Evolutionary conservation across 1,284 basidiomycete species (phyloP).

Genomic region (Tausonia pullulans): DNA sequence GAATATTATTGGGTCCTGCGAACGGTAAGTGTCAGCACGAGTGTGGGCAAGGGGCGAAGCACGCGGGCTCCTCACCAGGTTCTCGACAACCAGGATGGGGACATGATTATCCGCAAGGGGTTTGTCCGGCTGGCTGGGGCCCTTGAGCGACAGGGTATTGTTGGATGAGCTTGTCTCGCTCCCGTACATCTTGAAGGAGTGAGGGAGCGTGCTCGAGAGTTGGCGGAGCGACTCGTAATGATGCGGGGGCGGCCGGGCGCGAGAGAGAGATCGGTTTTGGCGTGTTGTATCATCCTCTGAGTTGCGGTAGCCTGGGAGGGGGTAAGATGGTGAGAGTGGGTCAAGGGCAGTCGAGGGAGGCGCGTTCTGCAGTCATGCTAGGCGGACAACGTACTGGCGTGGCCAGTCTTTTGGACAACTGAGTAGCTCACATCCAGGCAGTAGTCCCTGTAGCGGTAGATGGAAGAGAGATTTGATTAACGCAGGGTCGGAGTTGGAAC

Average conservation of each 20-base stretch:
- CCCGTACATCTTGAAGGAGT: neutral
- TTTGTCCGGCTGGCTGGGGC: neutral
- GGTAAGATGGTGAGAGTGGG: neutral
- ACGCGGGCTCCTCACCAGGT: constrained; percentile 9
- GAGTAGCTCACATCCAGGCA: constrained; percentile 6
- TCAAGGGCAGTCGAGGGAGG: neutral
- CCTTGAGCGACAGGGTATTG: no score
- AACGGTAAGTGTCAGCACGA: neutral
- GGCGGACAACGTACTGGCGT: neutral
- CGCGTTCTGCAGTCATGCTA: neutral
- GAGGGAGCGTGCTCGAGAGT: neutral
- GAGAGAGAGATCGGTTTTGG: constrained; percentile 2
- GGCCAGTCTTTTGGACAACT: neutral
- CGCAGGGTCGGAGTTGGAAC: neutral
- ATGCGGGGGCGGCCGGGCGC: constrained; percentile 5
- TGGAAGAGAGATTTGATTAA: neutral
- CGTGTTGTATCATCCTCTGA: neutral
- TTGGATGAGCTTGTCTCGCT: neutral
- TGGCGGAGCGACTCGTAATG: constrained; percentile 12
- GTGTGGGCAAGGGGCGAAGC: neutral
- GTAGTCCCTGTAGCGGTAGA: constrained; percentile 1
- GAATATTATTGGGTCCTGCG: constrained; percentile 7
- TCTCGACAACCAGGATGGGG: constrained; percentile 8
- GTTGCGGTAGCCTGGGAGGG: neutral
- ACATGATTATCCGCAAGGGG: neutral